Evolutionary conservation across 1,284 basidiomycete genomes (phyloP).

Genomic region (Tylopilus sp.): DNA sequence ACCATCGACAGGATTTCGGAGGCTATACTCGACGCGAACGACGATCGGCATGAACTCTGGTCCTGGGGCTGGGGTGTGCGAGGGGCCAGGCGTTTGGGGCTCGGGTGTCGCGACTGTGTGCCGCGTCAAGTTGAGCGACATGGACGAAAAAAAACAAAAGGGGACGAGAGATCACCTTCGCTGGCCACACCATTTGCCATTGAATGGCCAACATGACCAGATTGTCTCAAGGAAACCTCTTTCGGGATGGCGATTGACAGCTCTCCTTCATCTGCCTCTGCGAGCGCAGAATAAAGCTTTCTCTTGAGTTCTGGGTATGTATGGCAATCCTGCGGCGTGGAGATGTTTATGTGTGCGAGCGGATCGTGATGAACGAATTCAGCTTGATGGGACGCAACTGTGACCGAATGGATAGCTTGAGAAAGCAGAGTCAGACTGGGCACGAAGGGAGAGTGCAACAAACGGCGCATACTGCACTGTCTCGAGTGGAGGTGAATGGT

Average conservation of each 20-base stretch:
- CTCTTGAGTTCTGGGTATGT: conserved; percentile 93
- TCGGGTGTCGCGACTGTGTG: conserved; percentile 69
- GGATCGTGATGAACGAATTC: conserved; percentile 80
- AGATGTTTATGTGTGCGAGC: conserved; percentile 66
- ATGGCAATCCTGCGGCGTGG: conserved; percentile 80
- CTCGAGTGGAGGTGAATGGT: conserved; percentile 85
- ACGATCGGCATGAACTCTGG: conserved; percentile 78
- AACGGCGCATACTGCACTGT: conserved; percentile 66
- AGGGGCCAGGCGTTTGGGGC: conserved; percentile 65
- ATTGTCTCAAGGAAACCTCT: conserved; percentile 70
- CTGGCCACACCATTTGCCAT: conserved; percentile 41
- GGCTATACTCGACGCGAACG: conserved; percentile 76
- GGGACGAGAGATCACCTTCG: conserved; percentile 42
- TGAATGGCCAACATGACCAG: conserved; percentile 47
- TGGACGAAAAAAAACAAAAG: not conserved
- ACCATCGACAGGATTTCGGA: conserved; percentile 82
- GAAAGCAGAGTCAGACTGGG: conserved; percentile 17
- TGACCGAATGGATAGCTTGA: conserved; percentile 72
- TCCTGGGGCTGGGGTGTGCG: conserved; percentile 42
- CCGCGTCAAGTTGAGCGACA: conserved; percentile 9
- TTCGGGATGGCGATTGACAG: conserved; percentile 86
- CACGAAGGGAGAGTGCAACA: not conserved
- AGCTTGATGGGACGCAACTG: conserved; percentile 64
- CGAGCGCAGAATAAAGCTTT: conserved; percentile 84
- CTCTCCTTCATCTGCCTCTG: conserved; percentile 92